Conservation (phyloP, 2,329 filamentous ascomycete species). For the Trichoderma brevicompactum region DNA sequence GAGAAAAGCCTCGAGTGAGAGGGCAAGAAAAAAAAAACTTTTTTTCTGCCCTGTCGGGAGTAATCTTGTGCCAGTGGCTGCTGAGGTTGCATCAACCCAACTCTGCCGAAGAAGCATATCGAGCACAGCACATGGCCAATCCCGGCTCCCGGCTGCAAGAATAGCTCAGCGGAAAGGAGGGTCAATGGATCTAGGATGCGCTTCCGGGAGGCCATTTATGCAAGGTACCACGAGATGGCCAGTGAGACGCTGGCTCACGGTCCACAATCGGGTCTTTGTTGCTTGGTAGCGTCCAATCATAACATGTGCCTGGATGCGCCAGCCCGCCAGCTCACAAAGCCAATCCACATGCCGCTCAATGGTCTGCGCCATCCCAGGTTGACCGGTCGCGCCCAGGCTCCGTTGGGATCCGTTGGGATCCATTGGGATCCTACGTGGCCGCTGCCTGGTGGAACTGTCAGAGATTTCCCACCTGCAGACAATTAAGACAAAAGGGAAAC, state of each 20-base stretch:
- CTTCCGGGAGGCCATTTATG: slow-evolving; percentile 28
- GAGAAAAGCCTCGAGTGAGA: slow-evolving; percentile 7
- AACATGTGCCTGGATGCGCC: slow-evolving; percentile 32
- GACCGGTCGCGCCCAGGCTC: slow-evolving; percentile 24
- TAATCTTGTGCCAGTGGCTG: slow-evolving; percentile 8
- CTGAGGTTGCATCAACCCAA: slow-evolving; percentile 24
- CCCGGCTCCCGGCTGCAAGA: slow-evolving; percentile 23
- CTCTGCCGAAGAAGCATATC: slow-evolving; percentile 11
- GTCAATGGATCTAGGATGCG: slow-evolving; percentile 27
- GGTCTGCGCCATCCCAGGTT: slow-evolving; percentile 25
- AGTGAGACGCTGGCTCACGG: slow-evolving; percentile 29
- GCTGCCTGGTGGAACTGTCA: slow-evolving; percentile 28
- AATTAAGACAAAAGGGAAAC: slow-evolving; percentile 25
- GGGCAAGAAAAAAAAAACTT: slow-evolving; percentile 9
- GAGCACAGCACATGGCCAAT: slow-evolving; percentile 27
- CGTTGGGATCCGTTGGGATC: slow-evolving; percentile 5
- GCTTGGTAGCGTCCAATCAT: slow-evolving; percentile 32
- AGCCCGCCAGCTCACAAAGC: slow-evolving; percentile 18
- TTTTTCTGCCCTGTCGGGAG: background rate
- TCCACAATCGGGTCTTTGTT: slow-evolving; percentile 29
- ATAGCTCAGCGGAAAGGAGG: slow-evolving; percentile 28
- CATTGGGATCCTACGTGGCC: slow-evolving; percentile 25
- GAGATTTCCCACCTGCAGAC: slow-evolving; percentile 26
- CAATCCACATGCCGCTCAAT: slow-evolving; percentile 27
- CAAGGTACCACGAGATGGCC: slow-evolving; percentile 32